Percentiles rank a stretch among this genome's conserved stretches.
Evolutionary conservation across 208 protist genomes (phyloP).

Genomic region (Trypanosoma theileri): DNA sequence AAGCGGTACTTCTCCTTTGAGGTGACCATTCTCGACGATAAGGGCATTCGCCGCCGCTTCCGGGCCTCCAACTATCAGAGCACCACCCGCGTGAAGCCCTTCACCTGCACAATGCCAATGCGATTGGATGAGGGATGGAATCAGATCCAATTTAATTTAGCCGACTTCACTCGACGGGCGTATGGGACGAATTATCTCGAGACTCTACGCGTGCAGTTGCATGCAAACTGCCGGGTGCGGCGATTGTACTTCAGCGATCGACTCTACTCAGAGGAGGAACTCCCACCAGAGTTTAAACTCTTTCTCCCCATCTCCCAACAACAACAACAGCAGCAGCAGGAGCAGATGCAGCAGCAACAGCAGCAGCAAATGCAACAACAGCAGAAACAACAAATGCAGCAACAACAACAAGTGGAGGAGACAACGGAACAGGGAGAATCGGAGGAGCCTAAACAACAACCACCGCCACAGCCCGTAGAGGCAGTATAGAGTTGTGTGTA

Average conservation of each 20-base stretch:
- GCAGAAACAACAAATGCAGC: constrained; percentile 5
- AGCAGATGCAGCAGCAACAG: constrained; percentile 23
- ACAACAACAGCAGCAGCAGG: constrained; percentile 35
- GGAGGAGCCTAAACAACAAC: background rate
- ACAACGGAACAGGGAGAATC: background rate
- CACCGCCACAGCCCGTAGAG: constrained; percentile 14
- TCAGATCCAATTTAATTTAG: constrained; percentile 99
- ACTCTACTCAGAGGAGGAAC: constrained; percentile 99
- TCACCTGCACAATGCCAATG: constrained; percentile 99
- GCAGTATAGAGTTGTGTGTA: constrained; percentile 6
- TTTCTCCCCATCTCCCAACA: constrained; percentile 94
- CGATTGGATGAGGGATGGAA: constrained; percentile 99
- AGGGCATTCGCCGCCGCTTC: constrained; percentile 97
- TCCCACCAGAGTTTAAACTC: constrained; percentile 99
- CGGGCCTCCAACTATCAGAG: constrained; percentile 99
- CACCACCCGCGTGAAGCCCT: constrained; percentile 98
- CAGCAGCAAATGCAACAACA: constrained; percentile 26
- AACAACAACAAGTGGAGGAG: background rate
- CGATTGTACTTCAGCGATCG: constrained; percentile 99
- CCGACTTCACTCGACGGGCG: constrained; percentile 98
- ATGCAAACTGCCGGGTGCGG: constrained; percentile 99
- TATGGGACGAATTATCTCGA: constrained; percentile 99
- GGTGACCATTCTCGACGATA: constrained; percentile 99
- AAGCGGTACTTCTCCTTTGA: constrained; percentile 99
- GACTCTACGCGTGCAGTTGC: constrained; percentile 97